These are phyloP conservation scores for Gautieria morchelliformis DNA, from an alignment of 768 basidiomycete genomes.

Conservation along the genomic window DNA sequence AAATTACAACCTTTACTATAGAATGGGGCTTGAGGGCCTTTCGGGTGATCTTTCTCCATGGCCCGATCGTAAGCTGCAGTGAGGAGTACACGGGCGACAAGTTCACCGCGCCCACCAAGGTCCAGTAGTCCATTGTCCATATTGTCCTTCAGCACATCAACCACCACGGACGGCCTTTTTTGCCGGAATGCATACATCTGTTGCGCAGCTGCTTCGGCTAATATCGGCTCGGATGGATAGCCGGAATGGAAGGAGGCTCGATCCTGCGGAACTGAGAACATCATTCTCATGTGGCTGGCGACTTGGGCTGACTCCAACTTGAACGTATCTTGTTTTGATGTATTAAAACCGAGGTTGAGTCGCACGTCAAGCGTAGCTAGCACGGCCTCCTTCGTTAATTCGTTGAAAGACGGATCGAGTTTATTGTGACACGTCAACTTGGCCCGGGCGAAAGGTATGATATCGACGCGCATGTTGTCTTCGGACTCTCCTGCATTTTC, in stretches of 20 bases:
- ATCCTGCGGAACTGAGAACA: slow-evolving; percentile 17
- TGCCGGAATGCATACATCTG: slow-evolving; percentile 6
- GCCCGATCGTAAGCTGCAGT: no score
- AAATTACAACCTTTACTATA: slow-evolving; percentile 16
- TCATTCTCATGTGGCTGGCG: slow-evolving; percentile 17
- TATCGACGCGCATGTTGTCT: not conserved
- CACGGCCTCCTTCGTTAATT: not conserved
- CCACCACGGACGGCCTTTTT: not conserved
- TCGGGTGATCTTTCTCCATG: not conserved
- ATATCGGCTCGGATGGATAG: slow-evolving; percentile 26
- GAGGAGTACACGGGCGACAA: slow-evolving; percentile 19
- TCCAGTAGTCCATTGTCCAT: slow-evolving; percentile 11
- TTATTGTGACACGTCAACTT: not conserved
- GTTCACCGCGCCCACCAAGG: slow-evolving; percentile 16
- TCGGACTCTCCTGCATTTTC: not conserved
- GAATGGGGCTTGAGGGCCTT: not conserved
- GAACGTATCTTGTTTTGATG: not conserved
- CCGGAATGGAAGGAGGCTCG: slow-evolving; percentile 19
- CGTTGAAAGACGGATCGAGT: not conserved
- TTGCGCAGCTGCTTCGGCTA: slow-evolving; percentile 23
- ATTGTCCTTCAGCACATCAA: slow-evolving; percentile 1
- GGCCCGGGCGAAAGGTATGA: not conserved
- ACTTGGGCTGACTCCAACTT: slow-evolving; percentile 14
- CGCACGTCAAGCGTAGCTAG: slow-evolving; percentile 12
- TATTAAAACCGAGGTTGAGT: slow-evolving; percentile 12